phyloP scores from a whole-genome alignment of 345 rosid genomes.

The Bretschneidera sinensis region DNA sequence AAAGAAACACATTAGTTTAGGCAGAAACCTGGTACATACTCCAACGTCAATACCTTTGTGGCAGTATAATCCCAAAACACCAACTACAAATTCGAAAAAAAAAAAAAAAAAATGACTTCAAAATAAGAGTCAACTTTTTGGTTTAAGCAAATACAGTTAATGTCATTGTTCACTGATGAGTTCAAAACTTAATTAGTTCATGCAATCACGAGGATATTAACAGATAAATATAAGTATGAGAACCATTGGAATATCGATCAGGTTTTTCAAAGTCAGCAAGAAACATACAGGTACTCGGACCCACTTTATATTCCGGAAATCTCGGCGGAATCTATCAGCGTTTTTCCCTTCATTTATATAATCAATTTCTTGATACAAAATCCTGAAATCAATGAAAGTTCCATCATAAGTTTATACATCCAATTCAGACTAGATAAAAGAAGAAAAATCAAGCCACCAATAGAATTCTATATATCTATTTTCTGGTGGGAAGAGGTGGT shows the following conservation, averaged over 20 bases:
- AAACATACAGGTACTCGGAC: slow-evolving; percentile 88
- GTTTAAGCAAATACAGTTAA: too few species aligned
- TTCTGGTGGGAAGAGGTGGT: too few species aligned
- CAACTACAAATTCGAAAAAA: slow-evolving; percentile 41
- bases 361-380: slow-evolving; percentile 89
- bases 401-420: too few species aligned
- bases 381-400: slow-evolving; percentile 45
- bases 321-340: slow-evolving; percentile 83
- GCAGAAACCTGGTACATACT: slow-evolving; percentile 85
- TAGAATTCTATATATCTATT: too few species aligned
- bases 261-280: not conserved
- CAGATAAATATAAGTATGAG: too few species aligned
- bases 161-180: too few species aligned
- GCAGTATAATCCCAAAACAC: slow-evolving; percentile 95
- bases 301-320: slow-evolving; percentile 91
- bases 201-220: too few species aligned
- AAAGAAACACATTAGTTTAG: slow-evolving; percentile 20
- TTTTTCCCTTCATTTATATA: slow-evolving; percentile 94
- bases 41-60: slow-evolving; percentile 87
- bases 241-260: too few species aligned
- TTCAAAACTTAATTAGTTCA: too few species aligned
- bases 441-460: too few species aligned
- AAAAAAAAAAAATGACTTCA: too few species aligned
- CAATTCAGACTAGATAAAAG: too few species aligned
- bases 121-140: not conserved